Evolutionary conservation across 2,329 filamentous ascomycete species (phyloP).

Genomic region (Truncatella angustata): DNA sequence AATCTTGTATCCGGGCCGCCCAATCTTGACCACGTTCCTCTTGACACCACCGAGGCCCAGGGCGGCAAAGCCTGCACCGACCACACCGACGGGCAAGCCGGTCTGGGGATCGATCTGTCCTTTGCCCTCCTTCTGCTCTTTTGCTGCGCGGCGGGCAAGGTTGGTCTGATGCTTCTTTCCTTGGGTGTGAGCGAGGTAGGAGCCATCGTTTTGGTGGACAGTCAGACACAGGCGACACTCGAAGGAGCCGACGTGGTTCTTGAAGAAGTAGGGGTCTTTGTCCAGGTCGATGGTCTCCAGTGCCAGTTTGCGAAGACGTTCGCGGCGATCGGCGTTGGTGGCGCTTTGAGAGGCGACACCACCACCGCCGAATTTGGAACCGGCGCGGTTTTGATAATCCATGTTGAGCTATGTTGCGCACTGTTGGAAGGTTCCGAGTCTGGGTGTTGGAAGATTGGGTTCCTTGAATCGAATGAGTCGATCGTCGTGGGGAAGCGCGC

Average conservation of each 20-base stretch:
- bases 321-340: constrained; percentile 94
- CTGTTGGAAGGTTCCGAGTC: background rate
- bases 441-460: too few species aligned
- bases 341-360: constrained; percentile 92
- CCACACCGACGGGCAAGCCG: constrained; percentile 71
- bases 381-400: constrained; percentile 87
- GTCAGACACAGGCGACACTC: constrained; percentile 96
- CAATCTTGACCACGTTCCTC: constrained; percentile 90
- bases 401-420: constrained; percentile 38
- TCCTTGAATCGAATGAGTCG: too few species aligned
- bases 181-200: constrained; percentile 97
- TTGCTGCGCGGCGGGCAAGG: constrained; percentile 89
- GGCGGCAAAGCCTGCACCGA: constrained; percentile 63
- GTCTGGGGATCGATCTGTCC: constrained; percentile 66
- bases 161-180: constrained; percentile 99
- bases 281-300: constrained; percentile 99
- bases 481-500: too few species aligned
- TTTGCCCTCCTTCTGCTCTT: constrained; percentile 87
- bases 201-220: constrained; percentile 98
- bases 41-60: constrained; percentile 61
- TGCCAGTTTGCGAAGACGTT: constrained; percentile 95
- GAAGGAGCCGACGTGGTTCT: constrained; percentile 97
- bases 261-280: constrained; percentile 99
- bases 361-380: constrained; percentile 96
- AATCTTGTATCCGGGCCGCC: constrained; percentile 94